These are phyloP conservation scores for Oxytropis ochrocephala DNA, from an alignment of 306 rosid species.

Conservation along the genomic window DNA sequence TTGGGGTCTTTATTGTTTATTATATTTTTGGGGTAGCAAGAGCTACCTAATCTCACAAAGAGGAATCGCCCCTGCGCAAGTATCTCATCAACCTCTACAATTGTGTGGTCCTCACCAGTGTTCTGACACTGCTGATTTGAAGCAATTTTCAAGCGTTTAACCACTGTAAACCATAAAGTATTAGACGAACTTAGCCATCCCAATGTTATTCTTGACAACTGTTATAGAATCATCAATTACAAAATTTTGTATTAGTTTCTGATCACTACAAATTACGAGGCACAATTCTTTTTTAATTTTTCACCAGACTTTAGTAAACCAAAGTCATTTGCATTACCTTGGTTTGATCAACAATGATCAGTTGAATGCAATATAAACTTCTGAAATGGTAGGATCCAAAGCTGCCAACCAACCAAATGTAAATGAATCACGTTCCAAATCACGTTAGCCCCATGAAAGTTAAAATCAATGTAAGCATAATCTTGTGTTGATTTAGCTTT, in stretches of 20 bases:
- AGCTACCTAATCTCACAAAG: no score
- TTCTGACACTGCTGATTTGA: no score
- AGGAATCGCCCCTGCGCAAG: no score
- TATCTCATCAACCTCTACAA: no score
- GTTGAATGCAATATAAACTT: slow-evolving; percentile 34
- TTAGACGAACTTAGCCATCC: no score
- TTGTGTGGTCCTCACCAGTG: no score
- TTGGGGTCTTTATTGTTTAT: no score
- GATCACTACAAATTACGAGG: slow-evolving; percentile 25
- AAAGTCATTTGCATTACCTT: slow-evolving; percentile 27
- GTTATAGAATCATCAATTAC: no score
- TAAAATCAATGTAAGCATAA: slow-evolving; percentile 20
- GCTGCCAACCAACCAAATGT: slow-evolving; percentile 41
- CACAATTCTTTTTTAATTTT: slow-evolving; percentile 1
- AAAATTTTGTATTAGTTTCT: not conserved
- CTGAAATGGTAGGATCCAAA: slow-evolving; percentile 58
- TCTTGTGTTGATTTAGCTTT: slow-evolving; percentile 45
- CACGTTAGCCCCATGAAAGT: slow-evolving; percentile 41
- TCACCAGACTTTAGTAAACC: not conserved
- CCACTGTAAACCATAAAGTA: no score
- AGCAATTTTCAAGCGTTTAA: no score
- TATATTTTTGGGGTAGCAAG: no score
- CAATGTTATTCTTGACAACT: not conserved
- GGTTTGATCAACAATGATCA: slow-evolving; percentile 18
- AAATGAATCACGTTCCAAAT: slow-evolving; percentile 54